Base-by-base conservation (phyloP, 352 stramenopile species). In the Paralagenidium karlingii region DNA sequence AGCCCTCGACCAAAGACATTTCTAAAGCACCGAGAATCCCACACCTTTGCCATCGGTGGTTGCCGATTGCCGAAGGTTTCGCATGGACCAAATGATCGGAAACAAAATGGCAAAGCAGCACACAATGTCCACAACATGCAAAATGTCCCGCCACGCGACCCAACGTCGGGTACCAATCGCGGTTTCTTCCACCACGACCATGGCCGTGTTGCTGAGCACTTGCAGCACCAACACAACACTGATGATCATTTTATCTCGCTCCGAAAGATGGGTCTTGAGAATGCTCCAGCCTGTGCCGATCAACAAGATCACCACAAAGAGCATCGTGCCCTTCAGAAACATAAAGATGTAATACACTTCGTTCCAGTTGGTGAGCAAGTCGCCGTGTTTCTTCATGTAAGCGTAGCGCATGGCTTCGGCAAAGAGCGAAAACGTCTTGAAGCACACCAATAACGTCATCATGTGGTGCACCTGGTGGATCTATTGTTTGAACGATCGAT, bases 301-400 rank as follows among this genome's bases (percentile, higher is more conserved):
- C 24, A 99, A 75, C 19, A 99, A 57, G 34, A 99, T 80, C n/a
- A 98, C 92, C 6, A 91, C 83, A 51, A 98, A 98, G n/a, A 98
- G 70, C 47, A 97, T 88, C 30, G 96, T 73, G 19, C 91, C 88
- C 52, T 98, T 98, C 13, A 98, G 56, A 43, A 95, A 97, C 34
- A 83, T 65, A 53, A 99, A 94, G 5, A 90, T 61, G 61, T 98
- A 98, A 47, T 93, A 98, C 5, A 98, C 60, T 8, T 71, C 55
- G n/a, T 69, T 68, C 85, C 94, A 98, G 38, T 80, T 76, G 32
- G 94, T 94, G 18, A 89, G 51, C 37, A 87, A 83, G 53, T 96
- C 77, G 8, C 95, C 95, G 38, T 94, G 89, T 11, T 80, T 58
- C 46, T 94, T 90, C 68, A 99, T 97, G 61, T 94, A 97, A 63